Evolutionary conservation across 768 basidiomycete species (phyloP), one percentile per base, ranked within the genome.

Genomic region (Tubosaeta brunneosetosa): DNA sequence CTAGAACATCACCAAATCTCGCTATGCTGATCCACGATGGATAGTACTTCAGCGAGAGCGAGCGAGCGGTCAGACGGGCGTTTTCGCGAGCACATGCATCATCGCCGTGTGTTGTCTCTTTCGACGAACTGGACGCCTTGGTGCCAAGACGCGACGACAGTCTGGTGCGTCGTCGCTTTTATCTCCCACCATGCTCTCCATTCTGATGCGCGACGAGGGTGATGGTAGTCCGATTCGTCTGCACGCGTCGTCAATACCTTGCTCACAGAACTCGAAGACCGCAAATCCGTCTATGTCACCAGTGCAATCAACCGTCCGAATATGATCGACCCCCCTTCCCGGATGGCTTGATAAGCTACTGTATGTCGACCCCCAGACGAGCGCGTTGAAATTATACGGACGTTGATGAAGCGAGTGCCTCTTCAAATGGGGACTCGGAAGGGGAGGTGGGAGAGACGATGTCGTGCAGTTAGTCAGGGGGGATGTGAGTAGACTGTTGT

Each of bases 21-120:
- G 9, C 12, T 55, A 57, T 47, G 17, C 17, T 9, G 19, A 9
- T 13, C 7, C 19, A n/a, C 13, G 9, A 43, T 42, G 14, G 26
- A 6, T 63, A 97, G 91, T 98, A 98, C 61, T 94, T 98, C 1
- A 94, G 95, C 13, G 95, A 99, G 73, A 95, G 93, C 66, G 95
- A 98, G 66, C 75, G 91, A 25, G 95, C 95, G 0, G 92, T 99
- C 0, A 74, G 95, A 42, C 93, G 95, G 65, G 91, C 97, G 0
- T 99, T 99, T 69, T 86, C 91, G 0, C 81, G 95, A 14, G 95
- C 95, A 3, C 79, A 93, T 4, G 94, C 94, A 1, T 97, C 94
- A 0, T 84, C 91, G 2, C 95, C 95, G 1, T 97, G 94, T 57
- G 86, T 97, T 44, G 88, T 97, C 55, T 97, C 95, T 73, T 97